Evolutionary conservation across 2,329 filamentous ascomycete genomes (phyloP).

Genomic region (Ceratocystis lukuohia): DNA sequence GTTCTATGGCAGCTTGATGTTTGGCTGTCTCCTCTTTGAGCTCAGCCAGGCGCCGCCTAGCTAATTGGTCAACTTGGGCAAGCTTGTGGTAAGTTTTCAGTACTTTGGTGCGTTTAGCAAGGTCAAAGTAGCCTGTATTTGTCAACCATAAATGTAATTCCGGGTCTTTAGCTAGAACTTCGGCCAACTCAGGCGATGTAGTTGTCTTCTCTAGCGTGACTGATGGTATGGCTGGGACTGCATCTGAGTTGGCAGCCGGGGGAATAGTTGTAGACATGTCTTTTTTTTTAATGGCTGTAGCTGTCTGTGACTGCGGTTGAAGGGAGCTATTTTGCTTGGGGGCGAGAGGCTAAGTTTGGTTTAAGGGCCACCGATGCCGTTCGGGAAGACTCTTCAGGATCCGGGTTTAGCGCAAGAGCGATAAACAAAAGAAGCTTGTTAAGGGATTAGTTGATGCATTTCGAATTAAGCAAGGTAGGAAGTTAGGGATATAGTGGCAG

Average conservation of each 20-base stretch:
- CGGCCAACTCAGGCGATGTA: background rate
- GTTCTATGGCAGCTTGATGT: conserved; percentile 19
- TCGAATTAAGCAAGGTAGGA: background rate
- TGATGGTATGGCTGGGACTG: background rate
- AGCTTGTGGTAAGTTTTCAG: conserved; percentile 21
- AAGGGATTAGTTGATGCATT: too few relatives aligned
- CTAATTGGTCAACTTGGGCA: conserved; percentile 21
- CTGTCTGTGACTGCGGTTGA: too few relatives aligned
- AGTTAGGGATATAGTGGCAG: too few relatives aligned
- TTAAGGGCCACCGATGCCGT: too few relatives aligned
- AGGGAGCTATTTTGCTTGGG: too few relatives aligned
- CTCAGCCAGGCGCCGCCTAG: conserved; percentile 20
- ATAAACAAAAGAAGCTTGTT: too few relatives aligned
- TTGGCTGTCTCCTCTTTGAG: conserved; percentile 18
- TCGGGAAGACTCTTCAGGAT: too few relatives aligned
- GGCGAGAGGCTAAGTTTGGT: too few relatives aligned
- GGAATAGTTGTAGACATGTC: background rate
- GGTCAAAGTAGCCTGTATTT: conserved; percentile 23
- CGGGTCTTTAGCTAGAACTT: conserved; percentile 9
- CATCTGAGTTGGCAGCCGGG: background rate
- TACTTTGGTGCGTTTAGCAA: conserved; percentile 19
- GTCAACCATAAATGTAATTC: conserved; percentile 24
- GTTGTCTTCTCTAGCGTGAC: background rate
- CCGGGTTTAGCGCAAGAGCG: too few relatives aligned
- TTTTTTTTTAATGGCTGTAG: background rate